Evolutionary conservation across 371 early-diverging fungal genomes (phyloP).

Genomic region (Mucor ambiguus): DNA sequence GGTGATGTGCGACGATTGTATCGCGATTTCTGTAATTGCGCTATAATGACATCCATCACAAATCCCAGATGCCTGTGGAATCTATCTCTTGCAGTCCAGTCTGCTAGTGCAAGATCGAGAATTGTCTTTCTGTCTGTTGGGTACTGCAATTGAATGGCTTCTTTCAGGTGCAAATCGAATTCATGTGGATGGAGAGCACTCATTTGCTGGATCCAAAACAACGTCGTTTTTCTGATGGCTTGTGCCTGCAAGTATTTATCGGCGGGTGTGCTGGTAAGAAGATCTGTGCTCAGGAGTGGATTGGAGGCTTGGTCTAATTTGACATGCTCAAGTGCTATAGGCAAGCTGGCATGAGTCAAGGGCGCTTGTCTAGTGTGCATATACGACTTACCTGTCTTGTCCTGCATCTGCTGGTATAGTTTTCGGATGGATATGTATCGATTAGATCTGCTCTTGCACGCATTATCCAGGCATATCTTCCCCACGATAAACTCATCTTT

Average conservation of each 20-base stretch:
- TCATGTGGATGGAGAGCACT: constrained; percentile 15
- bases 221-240: constrained; percentile 14
- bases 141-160: constrained; percentile 26
- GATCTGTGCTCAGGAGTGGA: constrained; percentile 9
- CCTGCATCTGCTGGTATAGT: background rate
- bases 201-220: constrained; percentile 28
- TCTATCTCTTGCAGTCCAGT: constrained; percentile 38
- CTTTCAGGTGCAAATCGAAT: constrained; percentile 29
- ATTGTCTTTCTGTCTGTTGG: constrained; percentile 37
- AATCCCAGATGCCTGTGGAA: constrained; percentile 23
- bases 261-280: constrained; percentile 11
- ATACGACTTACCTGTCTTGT: constrained; percentile 2
- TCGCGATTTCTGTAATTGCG: constrained; percentile 9
- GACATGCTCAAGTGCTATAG: background rate
- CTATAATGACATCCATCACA: constrained; percentile 25
- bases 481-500: constrained; percentile 34
- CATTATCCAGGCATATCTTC: constrained; percentile 16
- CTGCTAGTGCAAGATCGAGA: constrained; percentile 35
- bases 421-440: background rate
- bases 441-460: background rate
- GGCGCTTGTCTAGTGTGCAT: too few relatives aligned
- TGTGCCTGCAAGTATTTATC: constrained; percentile 22
- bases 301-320: background rate
- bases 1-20: constrained; percentile 39
- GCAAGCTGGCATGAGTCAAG: background rate